Percentiles rank a stretch among this genome's conserved stretches.
phyloP scores from a whole-genome alignment of 2,329 filamentous ascomycete genomes.

The Clarireedia homoeocarpa region DNA sequence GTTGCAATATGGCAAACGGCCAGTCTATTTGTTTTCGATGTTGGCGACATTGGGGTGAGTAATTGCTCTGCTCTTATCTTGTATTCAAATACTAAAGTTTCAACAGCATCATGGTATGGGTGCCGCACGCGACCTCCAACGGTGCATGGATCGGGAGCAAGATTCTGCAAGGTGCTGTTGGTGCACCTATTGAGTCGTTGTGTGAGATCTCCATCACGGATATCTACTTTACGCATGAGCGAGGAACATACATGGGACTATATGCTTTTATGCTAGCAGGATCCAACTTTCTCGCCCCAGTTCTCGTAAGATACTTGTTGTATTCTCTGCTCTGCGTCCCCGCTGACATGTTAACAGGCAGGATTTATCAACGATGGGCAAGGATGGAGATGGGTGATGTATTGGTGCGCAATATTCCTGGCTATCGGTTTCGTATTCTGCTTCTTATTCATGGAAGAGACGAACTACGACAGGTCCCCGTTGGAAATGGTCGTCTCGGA shows the following conservation, averaged over 20 bases:
- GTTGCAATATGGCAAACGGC: constrained; percentile 38
- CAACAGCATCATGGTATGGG: constrained; percentile 32
- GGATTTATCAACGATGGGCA: constrained; percentile 42
- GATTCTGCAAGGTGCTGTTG: constrained; percentile 24
- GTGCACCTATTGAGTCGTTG: constrained; percentile 25
- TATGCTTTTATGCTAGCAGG: constrained; percentile 38
- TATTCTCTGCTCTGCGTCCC: not conserved
- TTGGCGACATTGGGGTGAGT: constrained; percentile 26
- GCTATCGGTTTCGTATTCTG: constrained; percentile 41
- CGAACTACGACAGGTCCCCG: constrained; percentile 32
- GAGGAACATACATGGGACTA: constrained; percentile 35
- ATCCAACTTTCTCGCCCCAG: constrained; percentile 38
- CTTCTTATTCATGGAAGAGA: constrained; percentile 55
- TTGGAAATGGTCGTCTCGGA: constrained; percentile 8
- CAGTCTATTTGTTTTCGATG: constrained; percentile 21
- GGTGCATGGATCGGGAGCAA: constrained; percentile 31
- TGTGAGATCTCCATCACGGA: constrained; percentile 30
- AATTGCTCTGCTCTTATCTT: not conserved
- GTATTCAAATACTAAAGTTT: not conserved
- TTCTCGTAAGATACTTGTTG: constrained; percentile 28
- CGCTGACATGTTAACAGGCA: constrained; percentile 15
- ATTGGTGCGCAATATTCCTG: constrained; percentile 47
- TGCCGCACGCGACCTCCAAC: constrained; percentile 27
- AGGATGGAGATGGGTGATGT: constrained; percentile 44
- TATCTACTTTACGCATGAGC: constrained; percentile 37